Conservation (phyloP, 768 basidiomycete genomes). For the Phaeotremella fagi region DNA sequence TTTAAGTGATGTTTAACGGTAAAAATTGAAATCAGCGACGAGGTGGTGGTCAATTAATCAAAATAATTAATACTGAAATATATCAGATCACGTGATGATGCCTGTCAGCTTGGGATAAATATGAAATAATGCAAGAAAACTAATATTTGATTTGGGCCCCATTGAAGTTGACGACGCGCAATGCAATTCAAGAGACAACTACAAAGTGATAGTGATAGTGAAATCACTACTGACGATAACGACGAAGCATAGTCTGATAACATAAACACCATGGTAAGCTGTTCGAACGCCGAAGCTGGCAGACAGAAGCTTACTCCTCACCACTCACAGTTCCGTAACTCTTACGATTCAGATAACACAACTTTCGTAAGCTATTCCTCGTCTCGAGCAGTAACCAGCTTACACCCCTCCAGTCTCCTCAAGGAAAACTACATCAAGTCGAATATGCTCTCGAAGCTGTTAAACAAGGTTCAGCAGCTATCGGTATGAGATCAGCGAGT, state of each 20-base stretch:
- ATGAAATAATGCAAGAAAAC: too few relatives aligned
- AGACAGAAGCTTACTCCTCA: background rate
- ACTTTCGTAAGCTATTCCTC: constrained; percentile 49
- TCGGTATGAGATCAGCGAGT: constrained; percentile 90
- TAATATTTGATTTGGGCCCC: background rate
- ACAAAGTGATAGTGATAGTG: too few relatives aligned
- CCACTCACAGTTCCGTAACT: constrained; percentile 59
- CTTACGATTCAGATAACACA: constrained; percentile 98
- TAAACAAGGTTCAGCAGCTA: constrained; percentile 98
- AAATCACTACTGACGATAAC: background rate
- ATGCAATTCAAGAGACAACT: background rate
- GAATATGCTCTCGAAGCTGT: constrained; percentile 99
- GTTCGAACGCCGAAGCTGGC: too few relatives aligned
- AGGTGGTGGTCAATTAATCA: too few relatives aligned
- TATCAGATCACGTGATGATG: background rate
- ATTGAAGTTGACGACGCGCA: background rate
- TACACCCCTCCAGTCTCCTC: constrained; percentile 54
- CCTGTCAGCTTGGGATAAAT: too few relatives aligned
- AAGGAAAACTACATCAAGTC: constrained; percentile 93
- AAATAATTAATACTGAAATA: background rate
- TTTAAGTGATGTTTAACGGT: too few relatives aligned
- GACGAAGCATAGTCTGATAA: background rate
- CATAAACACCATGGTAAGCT: background rate
- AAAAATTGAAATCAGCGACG: too few relatives aligned
- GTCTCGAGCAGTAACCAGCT: background rate